phyloP scores from a whole-genome alignment of 176 grass and related monocot genomes.

The Carex cristatella region DNA sequence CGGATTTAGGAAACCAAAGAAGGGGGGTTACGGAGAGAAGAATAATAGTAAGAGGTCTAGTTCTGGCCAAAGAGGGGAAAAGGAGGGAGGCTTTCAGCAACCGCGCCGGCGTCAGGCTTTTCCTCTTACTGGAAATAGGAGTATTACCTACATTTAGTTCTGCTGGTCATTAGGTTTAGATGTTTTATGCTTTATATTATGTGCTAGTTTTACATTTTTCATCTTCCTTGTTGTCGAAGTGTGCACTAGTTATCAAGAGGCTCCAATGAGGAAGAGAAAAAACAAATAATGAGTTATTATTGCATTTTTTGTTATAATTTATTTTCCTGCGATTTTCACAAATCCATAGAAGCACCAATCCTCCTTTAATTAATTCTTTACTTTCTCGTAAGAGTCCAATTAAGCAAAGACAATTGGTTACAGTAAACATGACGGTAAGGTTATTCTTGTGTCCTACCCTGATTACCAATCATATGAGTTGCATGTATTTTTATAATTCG shows the following conservation, averaged over 20 bases:
- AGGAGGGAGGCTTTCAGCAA: slow-evolving; percentile 29
- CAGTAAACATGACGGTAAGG: not conserved
- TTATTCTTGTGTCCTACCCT: not conserved
- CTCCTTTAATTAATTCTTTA: not conserved
- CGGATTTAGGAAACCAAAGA: slow-evolving; percentile 21
- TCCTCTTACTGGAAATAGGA: slow-evolving; percentile 50
- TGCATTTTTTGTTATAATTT: not conserved
- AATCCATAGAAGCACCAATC: not conserved
- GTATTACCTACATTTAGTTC: slow-evolving; percentile 43
- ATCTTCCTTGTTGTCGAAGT: not conserved
- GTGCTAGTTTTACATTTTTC: slow-evolving; percentile 3
- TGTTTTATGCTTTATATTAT: slow-evolving; percentile 2
- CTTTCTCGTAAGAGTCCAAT: not conserved
- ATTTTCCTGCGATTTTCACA: not conserved
- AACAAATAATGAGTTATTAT: slow-evolving; percentile 23
- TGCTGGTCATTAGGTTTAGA: slow-evolving; percentile 5
- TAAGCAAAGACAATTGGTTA: not conserved
- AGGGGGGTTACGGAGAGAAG: slow-evolving; percentile 28
- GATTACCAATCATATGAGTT: not conserved
- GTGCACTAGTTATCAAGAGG: too few relatives aligned
- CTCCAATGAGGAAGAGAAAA: slow-evolving; percentile 20
- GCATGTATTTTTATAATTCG: not conserved
- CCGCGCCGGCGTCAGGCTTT: slow-evolving; percentile 32
- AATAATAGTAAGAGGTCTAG: slow-evolving; percentile 17
- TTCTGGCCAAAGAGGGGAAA: slow-evolving; percentile 16